Conservation (phyloP, 2,329 filamentous ascomycete genomes). For the Fusarium chlamydosporum region DNA sequence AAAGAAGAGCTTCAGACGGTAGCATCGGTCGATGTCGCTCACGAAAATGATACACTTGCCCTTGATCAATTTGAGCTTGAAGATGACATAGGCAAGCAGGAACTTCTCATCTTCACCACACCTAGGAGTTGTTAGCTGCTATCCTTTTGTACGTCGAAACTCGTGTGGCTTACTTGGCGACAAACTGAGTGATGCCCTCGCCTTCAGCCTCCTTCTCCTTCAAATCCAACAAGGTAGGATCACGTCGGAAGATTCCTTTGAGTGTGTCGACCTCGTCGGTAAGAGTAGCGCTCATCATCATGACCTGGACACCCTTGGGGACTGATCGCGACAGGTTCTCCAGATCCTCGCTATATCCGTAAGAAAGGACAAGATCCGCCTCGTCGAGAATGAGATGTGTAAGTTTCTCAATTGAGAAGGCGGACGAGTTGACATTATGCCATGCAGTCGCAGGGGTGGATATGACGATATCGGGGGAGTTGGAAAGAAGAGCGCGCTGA, state of each 20-base stretch:
- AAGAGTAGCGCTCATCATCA: slow-evolving; percentile 94
- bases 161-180: slow-evolving; percentile 73
- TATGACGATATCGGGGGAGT: slow-evolving; percentile 89
- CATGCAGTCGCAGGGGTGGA: slow-evolving; percentile 90
- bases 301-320: slow-evolving; percentile 88
- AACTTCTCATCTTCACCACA: slow-evolving; percentile 99
- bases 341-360: slow-evolving; percentile 93
- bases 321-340: slow-evolving; percentile 82
- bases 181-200: slow-evolving; percentile 85
- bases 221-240: slow-evolving; percentile 83
- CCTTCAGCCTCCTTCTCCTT: slow-evolving; percentile 85
- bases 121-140: slow-evolving; percentile 56
- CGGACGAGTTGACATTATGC: slow-evolving; percentile 75
- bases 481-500: slow-evolving; percentile 86
- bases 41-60: slow-evolving; percentile 85
- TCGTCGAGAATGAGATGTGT: slow-evolving; percentile 91
- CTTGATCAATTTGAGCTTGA: slow-evolving; percentile 93
- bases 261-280: slow-evolving; percentile 88
- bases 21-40: slow-evolving; percentile 87
- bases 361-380: slow-evolving; percentile 92
- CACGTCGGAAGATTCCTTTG: slow-evolving; percentile 86
- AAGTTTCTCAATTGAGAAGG: slow-evolving; percentile 78
- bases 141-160: neutral
- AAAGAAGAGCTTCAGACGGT: slow-evolving; percentile 92
- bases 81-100: slow-evolving; percentile 90